phyloP scores from a whole-genome alignment of 768 basidiomycete genomes.

The Amanita fuliginea region DNA sequence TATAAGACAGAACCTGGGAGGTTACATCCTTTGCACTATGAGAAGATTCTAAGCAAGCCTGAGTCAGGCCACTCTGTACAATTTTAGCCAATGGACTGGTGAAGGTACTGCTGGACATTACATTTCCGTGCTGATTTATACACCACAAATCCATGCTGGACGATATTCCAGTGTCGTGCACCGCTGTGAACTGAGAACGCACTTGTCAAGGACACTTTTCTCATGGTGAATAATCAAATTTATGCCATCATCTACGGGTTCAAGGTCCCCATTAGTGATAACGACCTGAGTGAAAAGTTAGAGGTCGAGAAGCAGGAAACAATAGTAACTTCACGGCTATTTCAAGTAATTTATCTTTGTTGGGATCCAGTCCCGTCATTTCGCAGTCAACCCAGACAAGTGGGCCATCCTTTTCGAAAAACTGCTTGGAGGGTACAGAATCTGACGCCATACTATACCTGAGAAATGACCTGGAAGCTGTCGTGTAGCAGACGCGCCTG shows the following conservation, averaged over 20 bases:
- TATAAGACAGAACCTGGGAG: constrained; percentile 55
- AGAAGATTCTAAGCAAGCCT: constrained; percentile 66
- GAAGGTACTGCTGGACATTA: constrained; percentile 20
- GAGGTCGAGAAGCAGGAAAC: background rate
- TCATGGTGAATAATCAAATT: constrained; percentile 66
- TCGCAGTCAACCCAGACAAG: constrained; percentile 84
- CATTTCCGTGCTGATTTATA: constrained; percentile 65
- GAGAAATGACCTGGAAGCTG: background rate
- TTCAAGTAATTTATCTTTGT: constrained; percentile 65
- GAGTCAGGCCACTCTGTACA: constrained; percentile 67
- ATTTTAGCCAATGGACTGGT: background rate
- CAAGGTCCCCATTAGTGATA: constrained; percentile 78
- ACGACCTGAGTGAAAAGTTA: constrained; percentile 41
- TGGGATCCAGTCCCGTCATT: constrained; percentile 69
- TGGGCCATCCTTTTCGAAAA: constrained; percentile 47
- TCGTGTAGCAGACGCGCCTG: background rate
- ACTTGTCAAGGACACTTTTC: constrained; percentile 62
- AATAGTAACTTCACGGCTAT: constrained; percentile 44
- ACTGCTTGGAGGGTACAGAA: constrained; percentile 12
- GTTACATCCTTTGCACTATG: constrained; percentile 51
- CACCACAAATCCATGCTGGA: constrained; percentile 86
- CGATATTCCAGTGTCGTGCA: background rate
- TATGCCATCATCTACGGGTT: constrained; percentile 73
- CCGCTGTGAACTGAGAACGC: constrained; percentile 12
- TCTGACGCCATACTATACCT: background rate